phyloP scores from a whole-genome alignment of 768 basidiomycete species.

The Dacryopinax spathularia region DNA sequence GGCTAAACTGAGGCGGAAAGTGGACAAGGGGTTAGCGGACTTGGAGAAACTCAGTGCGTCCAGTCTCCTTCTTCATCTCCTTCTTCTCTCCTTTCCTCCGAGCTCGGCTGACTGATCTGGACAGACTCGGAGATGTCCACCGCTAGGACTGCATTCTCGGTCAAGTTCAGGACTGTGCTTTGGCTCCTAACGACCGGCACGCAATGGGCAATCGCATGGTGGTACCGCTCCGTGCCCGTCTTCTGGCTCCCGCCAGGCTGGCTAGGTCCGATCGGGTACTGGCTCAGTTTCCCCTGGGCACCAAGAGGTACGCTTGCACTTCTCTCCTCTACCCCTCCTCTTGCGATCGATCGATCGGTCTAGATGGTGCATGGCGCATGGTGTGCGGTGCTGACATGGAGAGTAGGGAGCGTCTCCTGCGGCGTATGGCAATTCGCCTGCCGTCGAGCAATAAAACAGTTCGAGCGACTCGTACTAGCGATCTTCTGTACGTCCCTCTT shows the following conservation, averaged over 20 bases:
- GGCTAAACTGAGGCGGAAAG: conserved; percentile 79
- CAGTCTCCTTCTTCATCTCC: not conserved
- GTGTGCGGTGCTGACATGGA: too few relatives aligned
- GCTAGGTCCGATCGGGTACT: conserved; percentile 82
- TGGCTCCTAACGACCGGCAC: conserved; percentile 81
- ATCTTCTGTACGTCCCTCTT: conserved; percentile 20
- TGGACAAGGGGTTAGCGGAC: conserved; percentile 84
- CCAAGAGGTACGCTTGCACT: conserved; percentile 29
- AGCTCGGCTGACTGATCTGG: not conserved
- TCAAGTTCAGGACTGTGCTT: conserved; percentile 56
- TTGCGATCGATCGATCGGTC: not conserved
- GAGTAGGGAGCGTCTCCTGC: conserved; percentile 85
- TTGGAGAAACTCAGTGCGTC: conserved; percentile 75
- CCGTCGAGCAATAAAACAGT: conserved; percentile 63
- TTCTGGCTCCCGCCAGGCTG: conserved; percentile 86
- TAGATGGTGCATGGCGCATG: not conserved
- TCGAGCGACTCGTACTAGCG: conserved; percentile 59
- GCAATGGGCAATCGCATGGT: conserved; percentile 77
- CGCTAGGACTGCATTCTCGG: conserved; percentile 44
- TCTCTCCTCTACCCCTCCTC: not conserved
- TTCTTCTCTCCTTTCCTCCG: not conserved
- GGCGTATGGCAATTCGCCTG: conserved; percentile 95
- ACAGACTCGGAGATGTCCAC: conserved; percentile 54
- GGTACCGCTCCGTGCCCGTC: conserved; percentile 77
- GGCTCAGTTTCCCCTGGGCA: conserved; percentile 79